Evolutionary conservation across 352 stramenopile genomes (phyloP), one percentile per base, ranked within the genome.

Genomic region (Globisporangium uncinulatum): DNA sequence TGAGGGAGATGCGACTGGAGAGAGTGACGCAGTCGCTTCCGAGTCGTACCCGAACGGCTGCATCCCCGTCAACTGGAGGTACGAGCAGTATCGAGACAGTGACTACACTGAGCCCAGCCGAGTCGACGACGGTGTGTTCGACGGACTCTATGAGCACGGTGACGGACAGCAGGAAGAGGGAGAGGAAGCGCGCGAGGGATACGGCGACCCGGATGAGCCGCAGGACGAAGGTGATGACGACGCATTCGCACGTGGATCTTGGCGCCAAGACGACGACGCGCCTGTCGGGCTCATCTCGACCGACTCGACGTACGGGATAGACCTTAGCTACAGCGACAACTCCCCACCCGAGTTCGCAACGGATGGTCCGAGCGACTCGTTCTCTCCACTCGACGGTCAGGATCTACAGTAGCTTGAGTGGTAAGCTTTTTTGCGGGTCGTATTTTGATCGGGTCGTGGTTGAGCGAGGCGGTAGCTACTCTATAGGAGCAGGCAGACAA

Each of bases 231-330:
- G 2, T 39, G 34, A 13, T 6, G 34, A 6, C 41, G 37, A 63
- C 11, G 41, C 42, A n/a, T 10, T 10, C 5, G 19, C 8, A 11
- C 20, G 29, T 4, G 14, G n/a, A 8, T 39, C 39, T 20, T 57
- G 49, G 51, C 37, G 36, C 19, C 13, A 50, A 21, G 43, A 39
- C 11, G 6, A 41, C 21, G 17, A 34, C 9, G 24, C 29, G 6
- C 20, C 48, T 21, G 32, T 46, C 9, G 54, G 54, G 4, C 65
- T 76, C 36, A 70, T 77, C 43, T 80, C 73, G 7, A 84, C 73
- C 17, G 70, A 81, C 49, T 86, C 72, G 14, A 67, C 59, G 21
- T 86, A 87, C 52, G 69, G 66, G 43, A 86, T 87, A 32, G 74
- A 86, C 53, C 53, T 86, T 34, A 63, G 48, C 42, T 54, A 57